These are phyloP conservation scores for Cenococcum geophilum DNA, from an alignment of 495 filamentous ascomycete genomes.

Conservation along the genomic window DNA sequence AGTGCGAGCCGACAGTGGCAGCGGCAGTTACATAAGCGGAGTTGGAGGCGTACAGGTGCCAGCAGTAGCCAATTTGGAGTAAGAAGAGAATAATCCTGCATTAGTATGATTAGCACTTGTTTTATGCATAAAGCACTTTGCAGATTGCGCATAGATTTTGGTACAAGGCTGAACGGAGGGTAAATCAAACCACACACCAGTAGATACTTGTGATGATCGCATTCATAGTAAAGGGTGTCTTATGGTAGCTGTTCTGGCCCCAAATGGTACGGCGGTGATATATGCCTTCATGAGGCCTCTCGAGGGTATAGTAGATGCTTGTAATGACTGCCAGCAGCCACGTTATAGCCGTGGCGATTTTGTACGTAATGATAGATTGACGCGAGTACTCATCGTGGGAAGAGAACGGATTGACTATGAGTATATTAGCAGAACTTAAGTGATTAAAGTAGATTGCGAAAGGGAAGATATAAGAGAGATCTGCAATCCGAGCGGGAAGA, in stretches of 20 bases:
- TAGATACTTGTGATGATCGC: slow-evolving; percentile 64
- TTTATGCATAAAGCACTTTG: neutral
- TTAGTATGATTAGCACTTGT: slow-evolving; percentile 2
- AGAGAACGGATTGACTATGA: slow-evolving; percentile 36
- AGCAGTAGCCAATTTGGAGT: slow-evolving; percentile 67
- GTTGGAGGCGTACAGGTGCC: slow-evolving; percentile 65
- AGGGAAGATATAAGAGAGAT: neutral
- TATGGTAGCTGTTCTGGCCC: slow-evolving; percentile 58
- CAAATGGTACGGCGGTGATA: slow-evolving; percentile 51
- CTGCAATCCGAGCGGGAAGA: neutral
- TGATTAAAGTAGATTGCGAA: neutral
- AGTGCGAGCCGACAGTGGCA: slow-evolving; percentile 72
- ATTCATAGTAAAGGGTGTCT: slow-evolving; percentile 72
- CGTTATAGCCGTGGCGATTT: slow-evolving; percentile 60
- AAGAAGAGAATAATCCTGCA: slow-evolving; percentile 66
- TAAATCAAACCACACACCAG: slow-evolving; percentile 49
- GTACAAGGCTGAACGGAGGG: neutral
- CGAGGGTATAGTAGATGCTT: slow-evolving; percentile 62
- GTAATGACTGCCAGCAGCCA: slow-evolving; percentile 65
- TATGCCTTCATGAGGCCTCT: slow-evolving; percentile 54
- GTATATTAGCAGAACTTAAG: slow-evolving; percentile 2
- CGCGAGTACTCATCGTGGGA: slow-evolving; percentile 24
- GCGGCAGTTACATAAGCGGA: slow-evolving; percentile 56
- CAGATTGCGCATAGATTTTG: neutral
- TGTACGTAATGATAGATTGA: slow-evolving; percentile 48